Evolutionary conservation across 164 flowering plant species (phyloP).

Genomic region (Echeveria elegans): DNA sequence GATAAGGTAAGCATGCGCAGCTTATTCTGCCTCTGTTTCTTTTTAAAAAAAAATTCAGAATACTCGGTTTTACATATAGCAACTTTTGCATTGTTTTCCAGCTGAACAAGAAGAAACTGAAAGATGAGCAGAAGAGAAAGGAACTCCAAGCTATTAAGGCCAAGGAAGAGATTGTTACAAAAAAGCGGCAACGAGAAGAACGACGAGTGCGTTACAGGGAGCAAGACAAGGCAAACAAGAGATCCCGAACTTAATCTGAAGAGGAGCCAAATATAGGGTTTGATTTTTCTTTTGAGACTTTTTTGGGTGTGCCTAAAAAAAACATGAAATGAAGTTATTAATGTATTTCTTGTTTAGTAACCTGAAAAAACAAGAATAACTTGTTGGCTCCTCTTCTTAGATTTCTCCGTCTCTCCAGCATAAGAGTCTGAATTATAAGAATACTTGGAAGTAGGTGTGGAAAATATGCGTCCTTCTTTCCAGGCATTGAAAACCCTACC

Average conservation of each 20-base stretch:
- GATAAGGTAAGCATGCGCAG: constrained; percentile 47
- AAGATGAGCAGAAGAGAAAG: constrained; percentile 53
- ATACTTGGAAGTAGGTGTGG: constrained; percentile 94
- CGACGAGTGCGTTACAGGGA: constrained; percentile 49
- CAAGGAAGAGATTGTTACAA: constrained; percentile 50
- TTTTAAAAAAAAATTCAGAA: not conserved
- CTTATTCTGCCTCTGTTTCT: not conserved
- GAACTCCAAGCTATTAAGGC: constrained; percentile 38
- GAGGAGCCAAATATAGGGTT: too few relatives aligned
- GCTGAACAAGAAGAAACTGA: constrained; percentile 62
- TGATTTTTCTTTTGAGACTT: too few relatives aligned
- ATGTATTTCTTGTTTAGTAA: too few relatives aligned
- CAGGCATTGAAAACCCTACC: constrained; percentile 80
- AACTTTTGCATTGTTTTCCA: constrained; percentile 9
- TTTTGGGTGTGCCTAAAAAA: too few relatives aligned
- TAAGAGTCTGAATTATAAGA: constrained; percentile 79
- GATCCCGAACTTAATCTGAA: constrained; percentile 20
- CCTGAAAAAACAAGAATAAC: too few relatives aligned
- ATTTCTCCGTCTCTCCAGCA: constrained; percentile 76
- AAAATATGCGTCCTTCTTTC: constrained; percentile 62
- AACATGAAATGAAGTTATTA: too few relatives aligned
- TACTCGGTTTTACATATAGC: not conserved
- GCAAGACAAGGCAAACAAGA: constrained; percentile 64
- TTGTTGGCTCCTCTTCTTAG: constrained; percentile 89
- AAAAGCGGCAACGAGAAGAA: constrained; percentile 79